Evolutionary conservation across 78 protist genomes (phyloP).

Genomic region (Speleostelium caveatum): DNA sequence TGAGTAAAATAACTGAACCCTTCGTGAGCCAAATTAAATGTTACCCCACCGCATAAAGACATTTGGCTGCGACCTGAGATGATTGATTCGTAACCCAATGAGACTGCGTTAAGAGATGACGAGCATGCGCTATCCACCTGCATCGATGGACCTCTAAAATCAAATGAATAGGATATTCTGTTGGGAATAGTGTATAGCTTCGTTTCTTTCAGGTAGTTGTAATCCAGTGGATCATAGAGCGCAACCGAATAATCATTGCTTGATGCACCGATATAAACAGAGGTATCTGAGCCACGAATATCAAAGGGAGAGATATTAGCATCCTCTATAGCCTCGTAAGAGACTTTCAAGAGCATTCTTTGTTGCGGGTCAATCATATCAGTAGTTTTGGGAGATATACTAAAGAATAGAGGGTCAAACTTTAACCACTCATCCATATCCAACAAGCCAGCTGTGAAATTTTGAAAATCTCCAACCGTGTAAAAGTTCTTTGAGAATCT

Average conservation of each 20-base stretch:
- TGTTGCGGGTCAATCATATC: slow-evolving; percentile 18
- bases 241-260: background rate
- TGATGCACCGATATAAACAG: slow-evolving; percentile 4
- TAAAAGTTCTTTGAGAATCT: background rate
- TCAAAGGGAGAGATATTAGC: background rate
- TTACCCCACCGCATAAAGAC: slow-evolving; percentile 91
- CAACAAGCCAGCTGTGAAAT: background rate
- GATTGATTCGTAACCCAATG: slow-evolving; percentile 64
- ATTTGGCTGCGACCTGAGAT: slow-evolving; percentile 53
- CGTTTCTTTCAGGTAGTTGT: background rate
- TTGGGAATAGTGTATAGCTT: background rate
- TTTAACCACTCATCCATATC: background rate
- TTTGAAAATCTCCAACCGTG: background rate
- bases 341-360: background rate
- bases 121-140: slow-evolving; percentile 92
- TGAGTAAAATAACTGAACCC: background rate
- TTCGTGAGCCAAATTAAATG: slow-evolving; percentile 72
- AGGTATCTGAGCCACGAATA: slow-evolving; percentile 10
- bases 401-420: background rate
- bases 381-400: background rate
- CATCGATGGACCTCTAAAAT: slow-evolving; percentile 85
- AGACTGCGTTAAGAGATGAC: slow-evolving; percentile 81
- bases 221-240: background rate
- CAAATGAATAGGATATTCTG: slow-evolving; percentile 80
- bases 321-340: slow-evolving; percentile 43